These are phyloP conservation scores for Penicillium sp. DNA, from an alignment of 2,329 filamentous ascomycete species.

Conservation along the genomic window DNA sequence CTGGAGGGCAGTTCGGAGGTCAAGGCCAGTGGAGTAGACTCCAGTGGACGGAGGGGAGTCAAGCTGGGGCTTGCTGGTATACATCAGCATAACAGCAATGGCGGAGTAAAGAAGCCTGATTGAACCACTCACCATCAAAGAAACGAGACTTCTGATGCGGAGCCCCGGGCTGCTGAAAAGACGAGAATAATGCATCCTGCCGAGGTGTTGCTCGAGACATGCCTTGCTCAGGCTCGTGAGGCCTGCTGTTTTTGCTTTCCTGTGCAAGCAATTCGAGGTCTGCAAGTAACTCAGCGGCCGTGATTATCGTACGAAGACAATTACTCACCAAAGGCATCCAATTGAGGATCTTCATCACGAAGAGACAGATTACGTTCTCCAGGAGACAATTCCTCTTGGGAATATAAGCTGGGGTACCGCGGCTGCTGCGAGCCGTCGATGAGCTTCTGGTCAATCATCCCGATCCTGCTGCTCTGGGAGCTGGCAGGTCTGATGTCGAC, in stretches of 20 bases:
- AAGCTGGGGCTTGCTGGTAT: slow-evolving; percentile 18
- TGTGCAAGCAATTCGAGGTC: slow-evolving; percentile 41
- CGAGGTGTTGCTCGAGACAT: background rate
- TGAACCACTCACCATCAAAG: slow-evolving; percentile 28
- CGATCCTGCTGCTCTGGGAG: slow-evolving; percentile 7
- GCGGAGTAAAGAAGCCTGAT: background rate
- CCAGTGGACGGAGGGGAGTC: slow-evolving; percentile 22
- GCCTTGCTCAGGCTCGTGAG: background rate
- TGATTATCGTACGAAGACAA: background rate
- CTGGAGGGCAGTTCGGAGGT: slow-evolving; percentile 28
- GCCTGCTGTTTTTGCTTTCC: slow-evolving; percentile 12
- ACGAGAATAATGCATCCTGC: background rate
- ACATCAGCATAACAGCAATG: background rate
- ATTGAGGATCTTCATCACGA: slow-evolving; percentile 28
- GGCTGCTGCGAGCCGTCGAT: slow-evolving; percentile 23
- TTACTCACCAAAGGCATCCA: slow-evolving; percentile 52
- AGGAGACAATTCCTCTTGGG: background rate
- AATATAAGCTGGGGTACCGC: slow-evolving; percentile 2
- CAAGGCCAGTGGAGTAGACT: slow-evolving; percentile 22
- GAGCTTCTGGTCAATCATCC: slow-evolving; percentile 24
- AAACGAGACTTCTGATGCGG: slow-evolving; percentile 26
- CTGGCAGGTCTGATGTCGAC: slow-evolving; percentile 3
- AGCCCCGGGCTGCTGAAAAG: background rate
- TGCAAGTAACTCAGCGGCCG: slow-evolving; percentile 12
- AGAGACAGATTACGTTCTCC: background rate